phyloP scores from a whole-genome alignment of 495 filamentous ascomycete genomes.

The Zalerion maritima region DNA sequence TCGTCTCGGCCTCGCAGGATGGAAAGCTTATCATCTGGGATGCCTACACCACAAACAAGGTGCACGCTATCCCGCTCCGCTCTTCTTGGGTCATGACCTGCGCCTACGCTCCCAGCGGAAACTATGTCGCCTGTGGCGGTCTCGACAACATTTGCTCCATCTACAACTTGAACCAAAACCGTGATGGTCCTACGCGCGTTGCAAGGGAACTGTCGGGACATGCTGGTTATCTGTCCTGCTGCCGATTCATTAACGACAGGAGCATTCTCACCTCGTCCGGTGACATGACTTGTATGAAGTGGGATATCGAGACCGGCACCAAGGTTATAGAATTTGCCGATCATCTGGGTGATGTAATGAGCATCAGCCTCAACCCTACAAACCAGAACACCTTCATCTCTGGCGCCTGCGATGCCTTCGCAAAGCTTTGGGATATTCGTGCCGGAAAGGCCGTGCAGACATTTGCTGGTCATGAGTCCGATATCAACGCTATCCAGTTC shows the following conservation, averaged over 20 bases:
- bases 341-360: conserved; percentile 98
- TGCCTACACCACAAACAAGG: conserved; percentile 98
- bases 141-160: conserved; percentile 99
- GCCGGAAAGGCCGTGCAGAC: conserved; percentile 97
- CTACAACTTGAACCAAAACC: conserved; percentile 88
- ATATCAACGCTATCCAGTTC: conserved; percentile 99
- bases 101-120: conserved; percentile 95
- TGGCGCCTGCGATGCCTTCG: conserved; percentile 95
- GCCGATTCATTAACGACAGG: conserved; percentile 96
- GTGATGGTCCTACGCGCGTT: conserved; percentile 91
- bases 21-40: conserved; percentile 99
- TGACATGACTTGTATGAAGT: conserved; percentile 99
- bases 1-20: conserved; percentile 96
- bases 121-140: conserved; percentile 96
- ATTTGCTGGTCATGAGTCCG: conserved; percentile 94
- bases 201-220: conserved; percentile 94
- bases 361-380: conserved; percentile 97
- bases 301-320: conserved; percentile 94
- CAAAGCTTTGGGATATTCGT: conserved; percentile 97
- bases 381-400: conserved; percentile 98
- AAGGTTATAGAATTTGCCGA: conserved; percentile 98
- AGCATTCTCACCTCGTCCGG: conserved; percentile 95
- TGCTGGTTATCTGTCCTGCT: conserved; percentile 95
- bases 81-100: conserved; percentile 99
- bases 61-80: conserved; percentile 94